Evolutionary conservation across 2,329 filamentous ascomycete genomes (phyloP).

Genomic region (Xylaria digitata): DNA sequence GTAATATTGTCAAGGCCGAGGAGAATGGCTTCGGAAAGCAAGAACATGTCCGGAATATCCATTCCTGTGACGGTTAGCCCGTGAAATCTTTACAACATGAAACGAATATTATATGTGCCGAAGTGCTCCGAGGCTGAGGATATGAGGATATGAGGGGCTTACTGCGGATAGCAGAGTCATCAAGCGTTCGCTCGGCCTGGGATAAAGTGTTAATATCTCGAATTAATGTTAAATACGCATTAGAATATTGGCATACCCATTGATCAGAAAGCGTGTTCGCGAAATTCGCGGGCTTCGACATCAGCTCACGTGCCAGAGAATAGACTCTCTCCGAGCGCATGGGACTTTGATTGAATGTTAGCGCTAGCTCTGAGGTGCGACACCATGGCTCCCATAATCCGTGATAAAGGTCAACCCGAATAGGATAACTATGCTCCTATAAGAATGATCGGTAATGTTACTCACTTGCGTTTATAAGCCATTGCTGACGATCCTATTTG

Average conservation of each 20-base stretch:
- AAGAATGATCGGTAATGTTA: neutral
- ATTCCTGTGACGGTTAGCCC: slow-evolving; percentile 29
- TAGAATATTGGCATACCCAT: slow-evolving; percentile 63
- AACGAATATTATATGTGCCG: neutral
- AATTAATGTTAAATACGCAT: neutral
- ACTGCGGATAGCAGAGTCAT: slow-evolving; percentile 77
- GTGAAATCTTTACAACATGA: neutral
- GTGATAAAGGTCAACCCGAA: neutral
- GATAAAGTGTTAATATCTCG: slow-evolving; percentile 1
- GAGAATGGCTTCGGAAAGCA: slow-evolving; percentile 75
- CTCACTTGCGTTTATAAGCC: slow-evolving; percentile 54
- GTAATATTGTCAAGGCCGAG: slow-evolving; percentile 76
- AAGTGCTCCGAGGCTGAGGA: neutral
- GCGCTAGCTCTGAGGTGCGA: neutral
- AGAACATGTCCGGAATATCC: slow-evolving; percentile 59
- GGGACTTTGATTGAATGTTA: slow-evolving; percentile 29
- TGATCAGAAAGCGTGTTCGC: slow-evolving; percentile 76
- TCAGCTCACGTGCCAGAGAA: slow-evolving; percentile 50
- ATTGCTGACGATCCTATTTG: slow-evolving; percentile 73
- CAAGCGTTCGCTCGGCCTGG: slow-evolving; percentile 67
- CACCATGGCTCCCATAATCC: neutral
- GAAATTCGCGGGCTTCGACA: slow-evolving; percentile 56
- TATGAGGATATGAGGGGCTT: slow-evolving; percentile 9
- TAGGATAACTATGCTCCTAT: neutral
- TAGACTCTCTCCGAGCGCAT: slow-evolving; percentile 53